Evolutionary conservation across 2,329 filamentous ascomycete genomes (phyloP).

Genomic region (Lecanicillium sp.): DNA sequence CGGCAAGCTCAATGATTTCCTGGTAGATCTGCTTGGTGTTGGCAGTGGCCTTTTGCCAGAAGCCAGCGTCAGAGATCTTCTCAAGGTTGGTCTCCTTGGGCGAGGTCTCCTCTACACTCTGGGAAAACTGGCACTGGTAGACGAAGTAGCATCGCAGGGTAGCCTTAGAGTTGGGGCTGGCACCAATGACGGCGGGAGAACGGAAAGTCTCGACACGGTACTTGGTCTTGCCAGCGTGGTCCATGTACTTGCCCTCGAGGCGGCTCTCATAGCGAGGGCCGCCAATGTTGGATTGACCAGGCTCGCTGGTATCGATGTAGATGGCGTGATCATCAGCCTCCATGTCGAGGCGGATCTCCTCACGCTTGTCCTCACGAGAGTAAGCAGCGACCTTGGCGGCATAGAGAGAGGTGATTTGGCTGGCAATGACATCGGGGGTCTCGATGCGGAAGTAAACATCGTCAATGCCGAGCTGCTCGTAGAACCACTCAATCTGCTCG

Average conservation of each 20-base stretch:
- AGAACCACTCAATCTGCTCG: constrained; percentile 90
- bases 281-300: constrained; percentile 64
- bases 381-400: constrained; percentile 94
- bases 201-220: constrained; percentile 98
- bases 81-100: constrained; percentile 82
- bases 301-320: constrained; percentile 95
- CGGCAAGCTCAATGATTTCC: constrained; percentile 80
- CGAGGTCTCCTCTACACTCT: constrained; percentile 59
- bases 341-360: constrained; percentile 94
- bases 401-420: constrained; percentile 91
- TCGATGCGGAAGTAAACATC: constrained; percentile 98
- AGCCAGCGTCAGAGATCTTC: constrained; percentile 84
- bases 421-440: constrained; percentile 76
- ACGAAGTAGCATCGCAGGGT: constrained; percentile 97
- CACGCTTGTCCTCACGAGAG: constrained; percentile 83
- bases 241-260: constrained; percentile 91
- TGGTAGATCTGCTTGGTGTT: constrained; percentile 97
- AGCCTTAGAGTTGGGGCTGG: constrained; percentile 58
- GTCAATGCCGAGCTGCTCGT: constrained; percentile 93
- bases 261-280: constrained; percentile 91
- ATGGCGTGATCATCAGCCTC: constrained; percentile 91
- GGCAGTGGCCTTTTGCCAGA: constrained; percentile 88
- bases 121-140: constrained; percentile 89
- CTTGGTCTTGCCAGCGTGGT: constrained; percentile 62
- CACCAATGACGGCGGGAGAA: constrained; percentile 72